Base-by-base conservation (phyloP, 805 yeast species). In the Yamadazyma ubonensis region DNA sequence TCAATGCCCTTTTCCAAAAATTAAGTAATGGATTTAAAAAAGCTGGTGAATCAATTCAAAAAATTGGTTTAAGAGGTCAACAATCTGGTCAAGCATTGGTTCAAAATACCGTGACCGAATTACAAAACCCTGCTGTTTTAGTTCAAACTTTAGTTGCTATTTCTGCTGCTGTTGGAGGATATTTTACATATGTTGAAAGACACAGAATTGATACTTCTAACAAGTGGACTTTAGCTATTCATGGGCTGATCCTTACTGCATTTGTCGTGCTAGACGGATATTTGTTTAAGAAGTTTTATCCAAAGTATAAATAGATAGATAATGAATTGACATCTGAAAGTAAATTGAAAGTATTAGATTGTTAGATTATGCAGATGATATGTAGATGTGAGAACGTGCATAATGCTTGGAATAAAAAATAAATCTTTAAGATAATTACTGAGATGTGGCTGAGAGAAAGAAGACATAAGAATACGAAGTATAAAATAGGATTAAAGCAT, bases 71-170 rank as follows among this genome's bases (percentile, higher is more conserved):
- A 10, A 47, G 42, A 23, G 48, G 50, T 22, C 25, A 38, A 15
- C 36, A 51, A 17, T 39, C 36, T 14, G 38, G 51, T 35, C 30
- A 51, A 5, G 41, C 41, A 21, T 41, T 44, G 9, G 51, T 52
- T 6, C 38, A 49, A 12, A 48, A 45, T 28, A 52, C 63, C 14
- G 44, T 39, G 25, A 42, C 44, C 18, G 84, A 79, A 55, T 65
- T 80, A 47, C 69, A 78, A 52, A 79, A 81, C 63, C 86, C 86
- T 0, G 83, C 75, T 3, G 83, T 81, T 33, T 61, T 75, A 14
- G 58, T 76, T 22, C 84, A 80, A 57, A 59, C 73, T 2, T 64
- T 76, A 12, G 65, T 77, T 30, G 71, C 77, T 21, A 54, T 71
- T 6, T 70, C 75, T 29, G 75, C 75, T 11, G 54, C 71, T 23